Evolutionary conservation across 805 yeast genomes (phyloP), one percentile per base, ranked within the genome.

Genomic region (Kodamaea laetipori): DNA sequence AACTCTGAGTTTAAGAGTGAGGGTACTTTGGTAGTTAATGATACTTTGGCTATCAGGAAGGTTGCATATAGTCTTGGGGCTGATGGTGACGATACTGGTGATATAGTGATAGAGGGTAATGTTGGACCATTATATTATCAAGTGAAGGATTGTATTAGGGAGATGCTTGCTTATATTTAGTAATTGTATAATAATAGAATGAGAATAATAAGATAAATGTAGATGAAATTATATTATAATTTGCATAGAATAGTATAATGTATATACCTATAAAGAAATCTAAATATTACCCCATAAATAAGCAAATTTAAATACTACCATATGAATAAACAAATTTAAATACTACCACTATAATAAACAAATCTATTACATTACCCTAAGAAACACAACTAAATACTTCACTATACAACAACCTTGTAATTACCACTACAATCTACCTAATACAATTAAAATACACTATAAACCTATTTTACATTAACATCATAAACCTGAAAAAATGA

Each of bases 1-100:
- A 72, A 69, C 41, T 97, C 95, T 0, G 97, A 90, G 57, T 89
- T 92, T 61, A 81, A 85, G 61, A 95, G 97, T 43, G 97, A 90
- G 61, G 98, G 98, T 60, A 82, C 90, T 0, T 68, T 94, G 30
- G 95, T 90, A 10, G 85, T 95, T 34, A 90, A 90, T 56, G 85
- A 84, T 44, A 70, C 70, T 41, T 77, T 94, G 12, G 83, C 87
- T 1, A 80, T 94, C 6, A 70, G 88, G 43, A 92, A 92, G 58
- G 73, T 86, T 2, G 58, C 71, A 1, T 61, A 65, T 46, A 62
- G 69, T 25, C 38, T 42, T 37, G 58, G 60, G 15, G 46, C 52
- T 6, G 71, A 66, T 40, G 62, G 66, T 19, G 76, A 71, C 17
- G 83, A 77, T 33, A 89, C 88, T 37, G 95, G 97, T 34, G 84